Evolutionary conservation across 2,329 filamentous ascomycete genomes (phyloP), one percentile per base, ranked within the genome.

Genomic region (Neocucurbitaria cava): DNA sequence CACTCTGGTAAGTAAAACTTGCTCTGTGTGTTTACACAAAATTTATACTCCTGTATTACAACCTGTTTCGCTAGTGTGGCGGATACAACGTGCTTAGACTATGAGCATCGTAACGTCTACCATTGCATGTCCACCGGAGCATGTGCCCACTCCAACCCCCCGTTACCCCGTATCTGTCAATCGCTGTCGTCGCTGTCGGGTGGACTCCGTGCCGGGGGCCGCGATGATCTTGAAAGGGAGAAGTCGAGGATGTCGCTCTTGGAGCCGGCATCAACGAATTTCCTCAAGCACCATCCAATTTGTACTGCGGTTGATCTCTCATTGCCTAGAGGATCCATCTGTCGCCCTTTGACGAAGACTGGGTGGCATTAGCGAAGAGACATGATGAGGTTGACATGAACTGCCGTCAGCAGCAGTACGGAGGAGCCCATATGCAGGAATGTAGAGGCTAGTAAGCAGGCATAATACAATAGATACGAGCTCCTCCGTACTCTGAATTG

Each of bases 231-330:
- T 65, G 56, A 71, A 65, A 81, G 62, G 6, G 76, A 75, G 46
- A 79, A 81, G 46, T 82, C 79, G 41, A 82, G 65, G 5, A 81
- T 72, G 28, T 80, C 78, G 50, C 76, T 79, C 52, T 78, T 67
- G 2, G 76, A 73, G 0, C 72, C 72, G 9, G 71, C 72, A 57
- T 81, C 79, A 3, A 81, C 68, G 49, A 72, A 82, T 47, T 80
- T 78, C 33, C 79, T 64, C 53, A 79, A 46, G 52, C 76, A 78
- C 77, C 79, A 81, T 5, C 76, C 75, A 10, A 81, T 74, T 28
- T 79, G 77, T 13, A 79, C 73, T 0, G 79, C 79, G 31, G 77
- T 73, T 1, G 74, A 68, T 40, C 68, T 71, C 45, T 73, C 72
- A 35, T 69, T 71, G 24, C 78, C 79, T 6, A 81, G 68, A 0